A percentile compares a stretch with the other conserved stretches of the same genome.
Conservation (phyloP, 179 eudicot species). For the Heliamphora ciliata region DNA sequence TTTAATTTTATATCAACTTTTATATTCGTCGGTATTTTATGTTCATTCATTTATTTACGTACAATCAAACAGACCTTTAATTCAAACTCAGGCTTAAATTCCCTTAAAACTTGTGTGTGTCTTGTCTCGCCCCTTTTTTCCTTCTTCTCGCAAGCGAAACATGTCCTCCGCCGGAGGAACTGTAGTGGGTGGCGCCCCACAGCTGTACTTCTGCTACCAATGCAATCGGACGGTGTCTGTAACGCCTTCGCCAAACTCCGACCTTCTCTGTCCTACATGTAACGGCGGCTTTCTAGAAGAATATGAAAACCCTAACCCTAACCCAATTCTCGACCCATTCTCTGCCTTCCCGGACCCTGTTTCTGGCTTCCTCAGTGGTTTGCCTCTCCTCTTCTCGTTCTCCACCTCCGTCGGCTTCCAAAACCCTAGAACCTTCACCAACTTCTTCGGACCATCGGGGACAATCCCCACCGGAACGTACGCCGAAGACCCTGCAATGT, state of each 20-base stretch:
- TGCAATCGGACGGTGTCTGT: constrained; percentile 50
- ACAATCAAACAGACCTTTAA: too few species aligned
- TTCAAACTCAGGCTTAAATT: too few species aligned
- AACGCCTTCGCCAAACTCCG: constrained; percentile 30
- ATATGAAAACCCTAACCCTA: constrained; percentile 30
- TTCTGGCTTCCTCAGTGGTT: constrained; percentile 18
- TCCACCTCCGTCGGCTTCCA: constrained; percentile 10
- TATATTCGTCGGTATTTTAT: too few species aligned
- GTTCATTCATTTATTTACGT: too few species aligned
- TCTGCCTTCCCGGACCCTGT: constrained; percentile 4
- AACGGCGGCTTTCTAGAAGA: constrained; percentile 62
- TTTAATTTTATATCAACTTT: too few species aligned
- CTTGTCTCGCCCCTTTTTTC: too few species aligned
- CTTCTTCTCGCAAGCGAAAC: background rate
- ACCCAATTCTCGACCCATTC: constrained; percentile 15
- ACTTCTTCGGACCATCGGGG: constrained; percentile 24
- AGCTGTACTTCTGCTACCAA: constrained; percentile 53
- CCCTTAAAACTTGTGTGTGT: too few species aligned
- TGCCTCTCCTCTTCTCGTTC: constrained; percentile 16
- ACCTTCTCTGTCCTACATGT: constrained; percentile 50
- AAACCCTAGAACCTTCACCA: constrained; percentile 27
- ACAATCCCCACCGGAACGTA: background rate
- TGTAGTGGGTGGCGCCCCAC: constrained; percentile 5
- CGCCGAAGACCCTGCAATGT: constrained; percentile 24
- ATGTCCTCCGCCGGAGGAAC: constrained; percentile 13